Percentiles rank a stretch among this genome's conserved stretches.
Conservation (phyloP, 2,329 filamentous ascomycete species). For the Escovopsis sp. region DNA sequence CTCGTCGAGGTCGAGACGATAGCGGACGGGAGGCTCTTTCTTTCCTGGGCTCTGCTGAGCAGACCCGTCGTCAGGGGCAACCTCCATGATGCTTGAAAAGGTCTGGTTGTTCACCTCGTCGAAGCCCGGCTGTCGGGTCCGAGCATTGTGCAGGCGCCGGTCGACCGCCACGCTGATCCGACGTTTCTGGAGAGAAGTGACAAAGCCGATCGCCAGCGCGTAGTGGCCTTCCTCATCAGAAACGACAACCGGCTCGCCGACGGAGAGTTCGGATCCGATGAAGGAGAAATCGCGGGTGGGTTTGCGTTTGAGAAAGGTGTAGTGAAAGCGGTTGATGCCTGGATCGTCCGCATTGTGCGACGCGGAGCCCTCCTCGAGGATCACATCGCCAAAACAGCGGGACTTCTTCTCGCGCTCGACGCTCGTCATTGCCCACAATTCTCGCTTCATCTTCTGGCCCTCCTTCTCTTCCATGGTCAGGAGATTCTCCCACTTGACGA, state of each 20-base stretch:
- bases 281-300: conserved; percentile 58
- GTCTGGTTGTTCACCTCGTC: conserved; percentile 64
- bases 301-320: conserved; percentile 65
- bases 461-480: conserved; percentile 92
- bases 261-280: conserved; percentile 70
- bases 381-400: conserved; percentile 76
- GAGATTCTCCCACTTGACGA: conserved; percentile 85
- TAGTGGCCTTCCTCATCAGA: conserved; percentile 94
- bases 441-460: conserved; percentile 69
- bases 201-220: conserved; percentile 82
- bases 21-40: conserved; percentile 45
- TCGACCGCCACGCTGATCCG: conserved; percentile 83
- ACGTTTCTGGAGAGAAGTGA: conserved; percentile 59
- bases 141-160: conserved; percentile 72
- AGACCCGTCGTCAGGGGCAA: conserved; percentile 38
- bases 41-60: conserved; percentile 35
- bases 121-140: conserved; percentile 62
- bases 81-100: conserved; percentile 86
- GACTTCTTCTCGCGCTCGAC: conserved; percentile 74
- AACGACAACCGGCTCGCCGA: conserved; percentile 88
- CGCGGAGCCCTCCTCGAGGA: conserved; percentile 65
- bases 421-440: conserved; percentile 94
- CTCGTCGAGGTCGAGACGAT: conserved; percentile 91
- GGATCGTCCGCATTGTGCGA: conserved; percentile 52
- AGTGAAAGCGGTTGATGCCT: conserved; percentile 84